Base-by-base conservation (phyloP, 345 rosid species). In the Eucalyptus marginata region DNA sequence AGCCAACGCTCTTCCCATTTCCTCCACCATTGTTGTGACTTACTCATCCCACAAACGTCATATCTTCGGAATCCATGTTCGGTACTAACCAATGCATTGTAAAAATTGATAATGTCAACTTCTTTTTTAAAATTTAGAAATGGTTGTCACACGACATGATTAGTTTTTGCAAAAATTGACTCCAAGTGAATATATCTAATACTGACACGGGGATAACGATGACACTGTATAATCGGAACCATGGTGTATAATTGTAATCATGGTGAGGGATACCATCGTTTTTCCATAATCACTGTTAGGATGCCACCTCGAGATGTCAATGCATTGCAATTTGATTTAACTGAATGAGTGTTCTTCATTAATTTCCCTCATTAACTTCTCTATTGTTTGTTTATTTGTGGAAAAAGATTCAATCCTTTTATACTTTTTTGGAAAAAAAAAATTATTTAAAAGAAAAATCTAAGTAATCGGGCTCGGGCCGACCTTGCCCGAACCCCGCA, bases 221-320 rank as follows among this genome's bases (percentile, higher is more conserved):
- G 20, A 18, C 81, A 18, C 24, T 3, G 4, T 71, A 36, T 36
- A 36, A 18, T 44, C 27, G 27, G 14, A 76, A 76, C 27, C 83
- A 36, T 40, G 29, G 15, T 36, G 7, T 40, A 40, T 76, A 3
- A 40, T 9, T 9, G 4, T 36, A 40, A 36, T 76, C 83, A 36
- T 10, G 46, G 83, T 36, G 2, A 68, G 44, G 44, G 13, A 71
- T 33, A 71, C 13, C 13, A 1, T 71, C 12, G 4, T 20, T 76
- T 36, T 76, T 64, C 4, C 13, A 4, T 14, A 64, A 4, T 4
- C 14, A 40, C 24, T 20, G 6, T 20, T 76, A 40, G 83, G 83
- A 40, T 0, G 3, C 27, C 47, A 76, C 8, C 2, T 76, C 5
- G 3, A 76, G 47, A 20, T 6, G 47, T 40, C 27, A 0, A 18